These are phyloP conservation scores for Guillardia theta DNA, from an alignment of 78 protist species.

Conservation along the genomic window DNA sequence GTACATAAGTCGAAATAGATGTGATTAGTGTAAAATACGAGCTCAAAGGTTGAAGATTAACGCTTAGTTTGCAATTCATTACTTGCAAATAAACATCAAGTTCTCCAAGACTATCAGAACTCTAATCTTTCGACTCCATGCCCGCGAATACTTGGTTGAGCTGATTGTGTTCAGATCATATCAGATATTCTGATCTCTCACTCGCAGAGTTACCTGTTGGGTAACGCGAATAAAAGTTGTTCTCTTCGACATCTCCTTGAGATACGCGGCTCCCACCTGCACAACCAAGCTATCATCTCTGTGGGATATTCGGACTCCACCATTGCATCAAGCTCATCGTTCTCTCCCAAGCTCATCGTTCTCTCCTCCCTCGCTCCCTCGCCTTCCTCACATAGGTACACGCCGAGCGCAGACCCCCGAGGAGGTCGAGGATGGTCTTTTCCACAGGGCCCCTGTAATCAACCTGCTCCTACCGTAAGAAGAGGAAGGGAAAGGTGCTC, in stretches of 20 bases:
- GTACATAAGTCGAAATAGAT: no score
- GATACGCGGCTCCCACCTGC: slow-evolving; percentile 39
- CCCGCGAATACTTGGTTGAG: neutral
- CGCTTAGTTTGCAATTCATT: no score
- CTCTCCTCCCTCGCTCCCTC: neutral
- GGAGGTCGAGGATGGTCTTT: neutral
- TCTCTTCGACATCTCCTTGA: slow-evolving; percentile 57
- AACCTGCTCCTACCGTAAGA: neutral
- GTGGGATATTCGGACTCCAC: neutral
- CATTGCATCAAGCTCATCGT: neutral
- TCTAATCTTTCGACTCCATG: no score
- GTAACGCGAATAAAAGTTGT: slow-evolving; percentile 66
- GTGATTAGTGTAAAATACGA: no score
- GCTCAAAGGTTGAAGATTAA: no score
- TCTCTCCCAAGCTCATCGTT: neutral
- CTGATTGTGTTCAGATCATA: neutral
- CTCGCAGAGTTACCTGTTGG: slow-evolving; percentile 61
- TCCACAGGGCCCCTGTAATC: neutral
- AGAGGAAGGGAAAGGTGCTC: no score
- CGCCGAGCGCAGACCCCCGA: slow-evolving; percentile 4
- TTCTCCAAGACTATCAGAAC: no score
- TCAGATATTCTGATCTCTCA: no score
- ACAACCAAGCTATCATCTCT: neutral
- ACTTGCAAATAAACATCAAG: no score
- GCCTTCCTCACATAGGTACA: neutral